phyloP scores from a whole-genome alignment of 139 green algal species.

The Volvox reticuliferus region DNA sequence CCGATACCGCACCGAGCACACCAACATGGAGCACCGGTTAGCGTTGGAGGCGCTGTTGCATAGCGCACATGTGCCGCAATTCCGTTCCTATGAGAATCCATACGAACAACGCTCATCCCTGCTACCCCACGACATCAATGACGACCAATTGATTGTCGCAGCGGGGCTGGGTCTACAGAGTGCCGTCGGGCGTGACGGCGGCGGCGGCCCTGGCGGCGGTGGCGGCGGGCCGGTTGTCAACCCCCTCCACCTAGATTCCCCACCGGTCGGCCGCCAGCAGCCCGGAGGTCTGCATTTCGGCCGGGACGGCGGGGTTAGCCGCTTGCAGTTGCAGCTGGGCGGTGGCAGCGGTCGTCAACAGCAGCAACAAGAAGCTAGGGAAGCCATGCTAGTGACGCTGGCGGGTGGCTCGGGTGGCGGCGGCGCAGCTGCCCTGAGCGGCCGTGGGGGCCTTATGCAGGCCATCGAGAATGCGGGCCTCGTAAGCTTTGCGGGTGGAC shows the following conservation, averaged over 20 bases:
- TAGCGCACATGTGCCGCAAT: not conserved
- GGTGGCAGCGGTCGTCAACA: not conserved
- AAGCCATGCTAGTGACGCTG: slow-evolving; percentile 14
- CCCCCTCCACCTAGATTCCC: not conserved
- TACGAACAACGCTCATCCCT: slow-evolving; percentile 14
- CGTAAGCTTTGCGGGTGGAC: slow-evolving; percentile 7
- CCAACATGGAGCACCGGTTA: slow-evolving; percentile 1
- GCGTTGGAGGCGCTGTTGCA: slow-evolving; percentile 33
- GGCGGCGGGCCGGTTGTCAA: not conserved
- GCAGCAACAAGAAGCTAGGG: not conserved
- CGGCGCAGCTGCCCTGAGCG: not conserved
- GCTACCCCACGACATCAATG: slow-evolving; percentile 22
- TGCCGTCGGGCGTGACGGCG: not conserved
- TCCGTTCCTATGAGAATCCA: not conserved
- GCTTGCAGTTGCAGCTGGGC: not conserved
- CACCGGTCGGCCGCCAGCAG: not conserved
- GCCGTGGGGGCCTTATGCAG: not conserved
- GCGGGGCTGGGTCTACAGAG: slow-evolving; percentile 24
- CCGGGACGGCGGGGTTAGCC: not conserved
- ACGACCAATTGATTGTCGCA: slow-evolving; percentile 33
- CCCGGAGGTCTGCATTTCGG: not conserved
- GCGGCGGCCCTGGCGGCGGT: not conserved
- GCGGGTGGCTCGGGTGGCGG: not conserved
- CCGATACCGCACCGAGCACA: not conserved
- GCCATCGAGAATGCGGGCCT: not conserved